phyloP scores from a whole-genome alignment of 129 eudicot species.

The Helichrysum umbraculigerum region DNA sequence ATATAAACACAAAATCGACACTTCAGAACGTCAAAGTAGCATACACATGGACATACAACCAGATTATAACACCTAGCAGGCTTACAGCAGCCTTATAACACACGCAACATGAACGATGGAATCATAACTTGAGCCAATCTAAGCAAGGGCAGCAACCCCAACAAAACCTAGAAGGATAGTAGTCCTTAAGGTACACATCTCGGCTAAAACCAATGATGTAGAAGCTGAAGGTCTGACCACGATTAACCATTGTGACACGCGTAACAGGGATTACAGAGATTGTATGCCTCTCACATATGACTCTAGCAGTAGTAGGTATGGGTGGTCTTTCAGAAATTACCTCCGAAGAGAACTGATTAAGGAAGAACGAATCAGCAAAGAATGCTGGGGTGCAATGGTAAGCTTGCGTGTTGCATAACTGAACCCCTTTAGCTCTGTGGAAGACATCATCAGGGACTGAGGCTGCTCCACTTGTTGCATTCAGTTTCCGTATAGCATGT shows the following conservation, averaged over 20 bases:
- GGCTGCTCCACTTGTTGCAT: constrained; percentile 94
- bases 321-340: constrained; percentile 82
- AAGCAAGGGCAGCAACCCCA: constrained; percentile 97
- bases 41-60: not conserved
- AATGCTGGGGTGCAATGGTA: constrained; percentile 91
- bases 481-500: constrained; percentile 66
- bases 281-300: constrained; percentile 87
- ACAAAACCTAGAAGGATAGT: constrained; percentile 88
- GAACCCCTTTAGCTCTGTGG: constrained; percentile 93
- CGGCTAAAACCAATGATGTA: constrained; percentile 77
- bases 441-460: constrained; percentile 97
- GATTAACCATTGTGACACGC: constrained; percentile 79
- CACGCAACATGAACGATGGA: not conserved
- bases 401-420: constrained; percentile 89
- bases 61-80: not conserved
- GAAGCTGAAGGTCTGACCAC: constrained; percentile 67
- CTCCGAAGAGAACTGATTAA: constrained; percentile 88
- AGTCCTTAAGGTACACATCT: constrained; percentile 84
- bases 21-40: not conserved
- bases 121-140: constrained; percentile 75
- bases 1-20: constrained; percentile 14
- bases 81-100: not conserved
- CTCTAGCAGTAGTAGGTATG: constrained; percentile 66
- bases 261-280: constrained; percentile 94
- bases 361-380: constrained; percentile 88